Evolutionary conservation across 805 yeast genomes (phyloP), one percentile per base, ranked within the genome.

Genomic region (Wickerhamomyces canadensis): DNA sequence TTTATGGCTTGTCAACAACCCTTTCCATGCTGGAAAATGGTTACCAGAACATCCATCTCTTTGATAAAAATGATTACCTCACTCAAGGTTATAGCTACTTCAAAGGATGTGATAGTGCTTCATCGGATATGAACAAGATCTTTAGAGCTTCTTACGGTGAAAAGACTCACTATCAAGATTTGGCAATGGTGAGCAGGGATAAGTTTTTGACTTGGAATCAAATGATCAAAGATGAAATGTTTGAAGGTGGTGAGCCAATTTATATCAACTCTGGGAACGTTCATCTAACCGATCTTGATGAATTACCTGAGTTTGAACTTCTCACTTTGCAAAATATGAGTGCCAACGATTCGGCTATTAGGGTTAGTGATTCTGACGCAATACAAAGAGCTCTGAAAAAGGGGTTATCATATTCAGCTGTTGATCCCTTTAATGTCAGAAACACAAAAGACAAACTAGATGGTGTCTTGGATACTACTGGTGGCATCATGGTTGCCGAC

Each of bases 1-100:
- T 68, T 10, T 73, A 70, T 50, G 80, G 80, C 1, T 55, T 74
- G 14, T 68, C 78, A 18, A 60, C 68, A 4, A 75, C 76, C 5
- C 57, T 62, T n/a, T 63, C 70, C 30, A 57, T 73, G 17, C 56
- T 62, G 1, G 40, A 57, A 28, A 47, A 47, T 11, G 71, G 71
- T 1, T 66, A 62, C 41, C 47, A 33, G 3, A 46, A 65, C 33
- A 53, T 68, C 32, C 57, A 61, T 5, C 57, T 67, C 1, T 60
- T 59, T 37, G 74, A 68, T 40, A 57, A 60, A 45, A 42, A 61
- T 26, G 63, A 61, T 36, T 53, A 59, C 34, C 42, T 49, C 18
- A 31, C 35, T 11, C 52, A 54, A 39, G 43, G 49, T 21, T 65
- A 58, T 40, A 45, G 52, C 19, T 51, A 57, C n/a, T 53, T 62